Evolutionary conservation across 2,329 filamentous ascomycete genomes (phyloP).

Genomic region (Verticillium klebahnii): DNA sequence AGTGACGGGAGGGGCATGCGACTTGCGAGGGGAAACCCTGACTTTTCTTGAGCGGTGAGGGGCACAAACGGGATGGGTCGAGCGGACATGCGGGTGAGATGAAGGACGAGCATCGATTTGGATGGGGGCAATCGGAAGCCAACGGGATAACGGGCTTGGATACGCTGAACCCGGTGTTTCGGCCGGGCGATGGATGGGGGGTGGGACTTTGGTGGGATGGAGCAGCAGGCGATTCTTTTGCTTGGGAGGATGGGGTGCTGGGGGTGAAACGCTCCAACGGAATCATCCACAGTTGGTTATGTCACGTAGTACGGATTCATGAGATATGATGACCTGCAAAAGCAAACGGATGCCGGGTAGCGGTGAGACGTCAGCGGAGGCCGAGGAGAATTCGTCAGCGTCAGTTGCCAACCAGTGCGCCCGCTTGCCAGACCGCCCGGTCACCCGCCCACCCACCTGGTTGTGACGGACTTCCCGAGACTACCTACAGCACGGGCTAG

Average conservation of each 20-base stretch:
- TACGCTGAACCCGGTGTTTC: background rate
- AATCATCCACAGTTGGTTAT: background rate
- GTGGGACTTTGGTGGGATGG: background rate
- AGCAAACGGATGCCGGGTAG: background rate
- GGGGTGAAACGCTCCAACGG: background rate
- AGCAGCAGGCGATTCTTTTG: background rate
- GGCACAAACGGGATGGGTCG: background rate
- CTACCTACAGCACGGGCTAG: too few species aligned
- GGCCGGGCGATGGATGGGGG: background rate
- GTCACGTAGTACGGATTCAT: background rate
- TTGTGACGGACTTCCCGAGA: too few species aligned
- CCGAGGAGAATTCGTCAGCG: background rate
- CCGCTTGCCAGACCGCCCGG: background rate
- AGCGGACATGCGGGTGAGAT: background rate
- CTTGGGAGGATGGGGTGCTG: background rate
- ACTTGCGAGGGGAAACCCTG: background rate
- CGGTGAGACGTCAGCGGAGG: background rate
- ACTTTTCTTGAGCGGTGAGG: background rate
- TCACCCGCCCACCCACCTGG: too few species aligned
- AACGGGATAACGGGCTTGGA: background rate
- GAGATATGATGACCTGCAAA: background rate
- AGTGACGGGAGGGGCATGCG: background rate
- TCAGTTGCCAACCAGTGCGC: background rate
- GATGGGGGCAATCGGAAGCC: background rate
- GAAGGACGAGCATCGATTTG: background rate